Base-by-base conservation (phyloP, 768 basidiomycete species). In the Serendipita sp. region DNA sequence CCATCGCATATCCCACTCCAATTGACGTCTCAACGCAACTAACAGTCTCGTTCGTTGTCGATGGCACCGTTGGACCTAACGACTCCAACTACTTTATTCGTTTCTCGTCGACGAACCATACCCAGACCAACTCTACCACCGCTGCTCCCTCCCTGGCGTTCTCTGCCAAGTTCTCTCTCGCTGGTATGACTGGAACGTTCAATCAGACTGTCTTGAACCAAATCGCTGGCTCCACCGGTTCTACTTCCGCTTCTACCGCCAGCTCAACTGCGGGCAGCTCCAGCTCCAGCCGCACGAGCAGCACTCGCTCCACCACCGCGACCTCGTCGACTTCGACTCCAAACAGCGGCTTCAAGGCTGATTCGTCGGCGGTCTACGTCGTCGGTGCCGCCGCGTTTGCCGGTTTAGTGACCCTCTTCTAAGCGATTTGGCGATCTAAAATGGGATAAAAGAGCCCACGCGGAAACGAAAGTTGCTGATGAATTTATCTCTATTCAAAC, bases 141-240 rank as follows among this genome's bases (percentile, higher is more conserved):
- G 5, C 18, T 18, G 71, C 79, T 64, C 74, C 85, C 13, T 76
- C 80, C 64, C 86, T 76, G 75, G 80, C 79, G 0, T 94, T 91
- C 78, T 89, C 89, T 4, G 80, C 90, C 68, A 81, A 81, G 69
- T 92, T 90, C 78, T 76, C 76, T 89, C 68, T 92, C 71, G 68
- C 73, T n/a, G 75, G 78, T 65, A 91, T 91, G 90, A 80, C 78
- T 2, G 91, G 91, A 37, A 70, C 70, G 0, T 93, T 91, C 78
- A 84, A 78, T 67, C 37, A 68, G 1, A 68, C 78, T 1, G 72
- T 85, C 16, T 76, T 80, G 63, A 74, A 79, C 3, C 78, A 87
- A 71, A 85, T 92, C 69, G 75, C 76, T 47, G 86, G 84, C 32
- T 78, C 83, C 68, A 41, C 7, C 41, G 41, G 41, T 13, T 68